These are phyloP conservation scores for Cucumis melo DNA, from an alignment of 306 rosid genomes.

Conservation along the genomic window DNA sequence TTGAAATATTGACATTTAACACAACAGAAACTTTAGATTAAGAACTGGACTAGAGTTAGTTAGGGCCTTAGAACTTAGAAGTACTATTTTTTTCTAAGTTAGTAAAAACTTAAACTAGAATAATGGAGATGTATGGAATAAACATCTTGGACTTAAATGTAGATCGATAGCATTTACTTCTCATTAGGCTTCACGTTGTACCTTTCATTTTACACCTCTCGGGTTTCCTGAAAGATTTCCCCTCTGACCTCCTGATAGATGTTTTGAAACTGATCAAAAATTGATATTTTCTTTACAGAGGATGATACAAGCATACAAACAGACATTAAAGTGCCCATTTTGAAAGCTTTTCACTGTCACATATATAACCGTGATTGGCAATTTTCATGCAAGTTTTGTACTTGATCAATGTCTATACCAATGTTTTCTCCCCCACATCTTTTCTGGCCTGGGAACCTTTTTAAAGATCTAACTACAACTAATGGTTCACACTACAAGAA, in stretches of 20 bases:
- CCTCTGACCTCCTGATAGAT: background rate
- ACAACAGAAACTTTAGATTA: no score
- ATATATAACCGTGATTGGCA: constrained; percentile 75
- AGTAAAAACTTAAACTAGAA: no score
- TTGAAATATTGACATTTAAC: no score
- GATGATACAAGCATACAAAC: constrained; percentile 76
- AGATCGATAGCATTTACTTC: background rate
- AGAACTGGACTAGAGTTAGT: no score
- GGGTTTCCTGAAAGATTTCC: background rate
- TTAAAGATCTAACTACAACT: background rate
- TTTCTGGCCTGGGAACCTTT: background rate
- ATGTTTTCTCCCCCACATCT: background rate
- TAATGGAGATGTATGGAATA: no score
- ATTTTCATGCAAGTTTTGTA: constrained; percentile 56
- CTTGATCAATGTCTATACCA: background rate
- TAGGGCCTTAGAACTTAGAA: no score
- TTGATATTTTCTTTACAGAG: constrained; percentile 42
- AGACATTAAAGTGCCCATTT: constrained; percentile 80
- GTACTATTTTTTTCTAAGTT: no score
- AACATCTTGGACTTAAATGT: no score
- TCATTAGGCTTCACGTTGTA: background rate
- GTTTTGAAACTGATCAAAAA: background rate
- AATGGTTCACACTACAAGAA: no score
- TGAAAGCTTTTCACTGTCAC: constrained; percentile 59
- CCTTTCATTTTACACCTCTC: background rate